Evolutionary conservation across 2,329 filamentous ascomycete species (phyloP), one percentile per base, ranked within the genome.

Genomic region (Fusarium chaquense): DNA sequence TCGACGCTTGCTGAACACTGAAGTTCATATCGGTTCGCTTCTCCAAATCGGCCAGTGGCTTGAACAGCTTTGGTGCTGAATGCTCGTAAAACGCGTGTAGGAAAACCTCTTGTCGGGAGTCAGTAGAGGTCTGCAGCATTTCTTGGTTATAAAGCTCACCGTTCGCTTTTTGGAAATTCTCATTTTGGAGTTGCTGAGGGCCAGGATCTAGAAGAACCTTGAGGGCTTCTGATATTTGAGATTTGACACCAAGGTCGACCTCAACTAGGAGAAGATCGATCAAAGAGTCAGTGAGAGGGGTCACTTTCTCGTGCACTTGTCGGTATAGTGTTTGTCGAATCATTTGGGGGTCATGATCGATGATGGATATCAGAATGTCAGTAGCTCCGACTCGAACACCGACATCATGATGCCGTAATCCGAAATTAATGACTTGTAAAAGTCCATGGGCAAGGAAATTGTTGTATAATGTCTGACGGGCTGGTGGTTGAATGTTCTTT

Each of bases 331-430:
- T 97, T 71, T 91, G 90, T 50, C 96, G 91, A 77, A 99, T 95
- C 91, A 98, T 94, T 73, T 94, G 89, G 4, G 95, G 92, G 75
- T 99, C 96, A 76, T 98, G 94, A 75, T 99, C 96, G 73, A 99
- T 96, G 80, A 98, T 90, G 7, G 94, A 93, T 10, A 98, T 93
- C 50, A 99, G 82, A 35, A 98, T 94, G 73, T 99, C 96, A 3
- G 94, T 97, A 13, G 94, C 96, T 7, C 94, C 97, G 4, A 97
- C 93, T 65, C 96, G 88, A 55, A 98, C 92, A 1, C 90, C 86
- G 15, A 96, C 92, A 74, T 97, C 94, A 45, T 87, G 86, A 75
- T 97, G 94, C 64, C 92, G 91, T 52, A 99, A 86, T 16, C 96
- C 94, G 79, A 94, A 98, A 65, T 94, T 93, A 70, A 99, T 95